These are phyloP conservation scores for Cryptococcus deneoformans DNA, from an alignment of 1,284 basidiomycete species.

Conservation along the genomic window DNA sequence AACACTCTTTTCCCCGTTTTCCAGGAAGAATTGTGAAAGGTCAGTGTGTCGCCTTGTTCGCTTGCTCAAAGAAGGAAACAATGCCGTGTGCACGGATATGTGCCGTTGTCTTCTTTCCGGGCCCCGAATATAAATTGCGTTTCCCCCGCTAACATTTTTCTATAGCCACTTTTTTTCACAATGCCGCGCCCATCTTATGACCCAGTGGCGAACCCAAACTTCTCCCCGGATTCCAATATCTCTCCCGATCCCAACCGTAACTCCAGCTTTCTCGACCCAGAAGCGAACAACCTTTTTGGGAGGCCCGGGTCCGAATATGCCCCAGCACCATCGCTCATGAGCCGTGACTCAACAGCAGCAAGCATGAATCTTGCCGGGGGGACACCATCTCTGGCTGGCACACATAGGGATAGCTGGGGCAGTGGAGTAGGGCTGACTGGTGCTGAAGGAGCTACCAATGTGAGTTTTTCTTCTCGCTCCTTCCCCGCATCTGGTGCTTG, in stretches of 20 bases:
- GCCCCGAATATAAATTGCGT: too few relatives aligned
- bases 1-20: too few relatives aligned
- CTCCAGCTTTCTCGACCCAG: neutral
- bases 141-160: too few relatives aligned
- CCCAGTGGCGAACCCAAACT: neutral
- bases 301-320: slow-evolving; percentile 18
- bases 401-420: slow-evolving; percentile 29
- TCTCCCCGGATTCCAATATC: slow-evolving; percentile 1
- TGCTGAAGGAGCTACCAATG: slow-evolving; percentile 8
- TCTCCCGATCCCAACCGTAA: slow-evolving; percentile 6
- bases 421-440: slow-evolving; percentile 26
- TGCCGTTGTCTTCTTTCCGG: too few relatives aligned
- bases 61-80: too few relatives aligned
- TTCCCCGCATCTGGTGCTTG: too few relatives aligned
- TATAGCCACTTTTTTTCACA: neutral
- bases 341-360: slow-evolving; percentile 35
- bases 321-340: slow-evolving; percentile 39
- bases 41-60: too few relatives aligned
- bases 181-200: neutral
- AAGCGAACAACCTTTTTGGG: slow-evolving; percentile 7
- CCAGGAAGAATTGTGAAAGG: too few relatives aligned
- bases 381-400: slow-evolving; percentile 20
- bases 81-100: too few relatives aligned
- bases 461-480: too few relatives aligned
- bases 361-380: slow-evolving; percentile 20